A percentile compares a stretch with the other conserved stretches of the same genome.
These are phyloP conservation scores for Glycine latifolia DNA, from an alignment of 306 rosid genomes.

Conservation along the genomic window DNA sequence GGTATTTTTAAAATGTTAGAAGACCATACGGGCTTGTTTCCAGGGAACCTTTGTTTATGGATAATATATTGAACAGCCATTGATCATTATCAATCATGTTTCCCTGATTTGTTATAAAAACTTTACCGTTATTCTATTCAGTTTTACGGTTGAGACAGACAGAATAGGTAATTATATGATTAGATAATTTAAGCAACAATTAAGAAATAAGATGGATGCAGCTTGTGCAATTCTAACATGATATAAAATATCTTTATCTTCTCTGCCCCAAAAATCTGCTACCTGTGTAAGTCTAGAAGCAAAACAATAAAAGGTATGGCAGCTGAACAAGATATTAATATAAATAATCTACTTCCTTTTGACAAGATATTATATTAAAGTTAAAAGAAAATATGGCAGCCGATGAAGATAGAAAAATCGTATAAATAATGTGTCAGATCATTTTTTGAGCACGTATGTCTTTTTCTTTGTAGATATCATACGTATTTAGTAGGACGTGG, in stretches of 20 bases:
- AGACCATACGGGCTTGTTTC: conserved; percentile 6
- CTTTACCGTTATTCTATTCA: neutral
- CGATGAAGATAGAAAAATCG: neutral
- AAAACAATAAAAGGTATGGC: neutral
- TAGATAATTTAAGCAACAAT: neutral
- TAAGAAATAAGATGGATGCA: conserved; percentile 8
- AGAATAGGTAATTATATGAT: neutral
- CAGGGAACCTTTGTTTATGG: neutral
- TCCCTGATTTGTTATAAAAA: neutral
- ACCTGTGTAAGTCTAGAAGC: neutral
- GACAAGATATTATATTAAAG: neutral
- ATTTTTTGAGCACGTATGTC: neutral
- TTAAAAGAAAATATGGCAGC: neutral
- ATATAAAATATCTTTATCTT: neutral
- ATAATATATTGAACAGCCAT: conserved; percentile 30
- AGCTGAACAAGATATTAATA: too few relatives aligned
- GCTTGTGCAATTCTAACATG: too few relatives aligned
- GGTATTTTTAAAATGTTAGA: neutral
- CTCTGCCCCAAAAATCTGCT: neutral
- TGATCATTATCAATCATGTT: conserved; percentile 5
- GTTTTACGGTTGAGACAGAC: neutral
- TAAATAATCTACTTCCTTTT: neutral
- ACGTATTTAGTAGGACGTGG: neutral
- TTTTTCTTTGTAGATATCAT: neutral
- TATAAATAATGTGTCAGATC: neutral